These are phyloP conservation scores for Sporothrix luriei DNA, from an alignment of 2,329 filamentous ascomycete genomes.

Conservation along the genomic window DNA sequence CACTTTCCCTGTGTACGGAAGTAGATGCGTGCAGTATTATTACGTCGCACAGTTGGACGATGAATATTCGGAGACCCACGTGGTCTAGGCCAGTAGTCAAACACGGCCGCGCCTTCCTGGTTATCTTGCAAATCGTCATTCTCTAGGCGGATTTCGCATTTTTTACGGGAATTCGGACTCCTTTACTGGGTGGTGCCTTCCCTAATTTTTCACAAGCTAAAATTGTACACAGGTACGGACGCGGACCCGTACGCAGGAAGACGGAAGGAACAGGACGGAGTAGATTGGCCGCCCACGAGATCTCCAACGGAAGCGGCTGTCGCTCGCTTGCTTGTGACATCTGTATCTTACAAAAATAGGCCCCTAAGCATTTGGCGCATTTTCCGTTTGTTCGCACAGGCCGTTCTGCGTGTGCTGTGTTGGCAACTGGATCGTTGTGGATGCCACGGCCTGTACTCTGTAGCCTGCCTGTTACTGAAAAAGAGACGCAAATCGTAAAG, in stretches of 20 bases:
- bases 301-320: slow-evolving; percentile 7
- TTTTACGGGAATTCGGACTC: slow-evolving; percentile 27
- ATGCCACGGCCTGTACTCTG: background rate
- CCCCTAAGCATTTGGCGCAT: slow-evolving; percentile 30
- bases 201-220: slow-evolving; percentile 25
- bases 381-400: slow-evolving; percentile 27
- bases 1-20: slow-evolving; percentile 2
- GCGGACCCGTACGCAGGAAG: background rate
- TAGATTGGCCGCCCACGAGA: background rate
- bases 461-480: slow-evolving; percentile 1
- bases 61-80: background rate
- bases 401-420: slow-evolving; percentile 2
- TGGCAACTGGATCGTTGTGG: slow-evolving; percentile 17
- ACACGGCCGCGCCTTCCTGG: slow-evolving; percentile 8
- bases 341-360: slow-evolving; percentile 10
- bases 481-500: background rate
- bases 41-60: background rate
- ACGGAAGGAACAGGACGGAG: slow-evolving; percentile 8
- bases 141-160: slow-evolving; percentile 21
- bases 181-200: background rate
- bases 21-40: background rate
- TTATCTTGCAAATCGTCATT: background rate
- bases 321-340: slow-evolving; percentile 24
- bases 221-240: background rate
- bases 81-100: background rate